A percentile compares a stretch with the other conserved stretches of the same genome.
phyloP scores from a whole-genome alignment of 2,329 filamentous ascomycete species.

The Phyllachora maydis region DNA sequence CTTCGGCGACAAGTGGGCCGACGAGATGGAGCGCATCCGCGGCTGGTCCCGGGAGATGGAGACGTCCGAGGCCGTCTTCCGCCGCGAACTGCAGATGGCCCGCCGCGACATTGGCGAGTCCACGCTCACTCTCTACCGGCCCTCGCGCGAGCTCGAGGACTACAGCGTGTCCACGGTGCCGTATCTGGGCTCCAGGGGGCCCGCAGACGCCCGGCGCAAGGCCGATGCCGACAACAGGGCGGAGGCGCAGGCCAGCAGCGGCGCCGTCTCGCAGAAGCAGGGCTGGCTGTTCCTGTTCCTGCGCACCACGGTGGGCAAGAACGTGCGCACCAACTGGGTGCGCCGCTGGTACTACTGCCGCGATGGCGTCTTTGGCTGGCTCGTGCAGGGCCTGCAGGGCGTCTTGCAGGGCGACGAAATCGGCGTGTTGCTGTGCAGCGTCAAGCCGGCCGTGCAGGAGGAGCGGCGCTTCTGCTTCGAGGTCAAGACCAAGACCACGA shows the following conservation, averaged over 20 bases:
- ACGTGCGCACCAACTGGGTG: slow-evolving; percentile 74
- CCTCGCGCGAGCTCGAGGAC: slow-evolving; percentile 81
- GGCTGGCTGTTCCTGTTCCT: slow-evolving; percentile 91
- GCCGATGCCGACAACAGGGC: no score
- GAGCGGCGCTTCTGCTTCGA: slow-evolving; percentile 95
- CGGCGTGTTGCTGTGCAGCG: slow-evolving; percentile 81
- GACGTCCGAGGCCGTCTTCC: slow-evolving; percentile 64
- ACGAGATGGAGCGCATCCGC: slow-evolving; percentile 77
- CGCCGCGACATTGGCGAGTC: slow-evolving; percentile 65
- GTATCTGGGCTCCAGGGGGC: slow-evolving; percentile 53
- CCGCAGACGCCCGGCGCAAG: slow-evolving; percentile 38
- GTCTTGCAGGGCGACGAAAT: slow-evolving; percentile 95
- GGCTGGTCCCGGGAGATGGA: slow-evolving; percentile 95
- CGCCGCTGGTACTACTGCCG: slow-evolving; percentile 92
- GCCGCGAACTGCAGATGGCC: slow-evolving; percentile 58
- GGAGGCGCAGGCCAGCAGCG: no score
- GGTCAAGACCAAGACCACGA: slow-evolving; percentile 91
- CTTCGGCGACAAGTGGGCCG: slow-evolving; percentile 48
- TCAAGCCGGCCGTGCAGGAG: slow-evolving; percentile 77
- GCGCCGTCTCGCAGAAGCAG: slow-evolving; percentile 59
- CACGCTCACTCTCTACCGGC: slow-evolving; percentile 49
- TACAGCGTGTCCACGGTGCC: slow-evolving; percentile 82
- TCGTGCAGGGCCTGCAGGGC: slow-evolving; percentile 65
- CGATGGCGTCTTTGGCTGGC: slow-evolving; percentile 87
- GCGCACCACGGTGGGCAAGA: slow-evolving; percentile 66